Conservation (phyloP, 192 early-diverging fungal genomes). For the Glomus cerebriforme region DNA sequence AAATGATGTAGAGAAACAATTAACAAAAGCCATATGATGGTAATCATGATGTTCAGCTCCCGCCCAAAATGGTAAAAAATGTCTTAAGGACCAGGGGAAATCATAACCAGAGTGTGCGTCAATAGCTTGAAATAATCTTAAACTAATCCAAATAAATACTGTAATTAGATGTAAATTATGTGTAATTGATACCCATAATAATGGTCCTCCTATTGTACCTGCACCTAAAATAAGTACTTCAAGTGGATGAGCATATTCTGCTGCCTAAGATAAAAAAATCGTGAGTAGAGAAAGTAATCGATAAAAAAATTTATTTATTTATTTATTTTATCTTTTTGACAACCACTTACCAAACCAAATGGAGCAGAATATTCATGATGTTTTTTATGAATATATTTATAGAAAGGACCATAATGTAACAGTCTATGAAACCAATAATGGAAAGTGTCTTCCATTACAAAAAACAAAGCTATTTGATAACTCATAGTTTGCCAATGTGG, state of each 20-base stretch:
- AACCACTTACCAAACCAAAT: conserved; percentile 63
- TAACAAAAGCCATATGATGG: conserved; percentile 83
- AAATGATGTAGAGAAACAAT: conserved; percentile 84
- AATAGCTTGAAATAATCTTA: conserved; percentile 80
- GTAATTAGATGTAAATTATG: conserved; percentile 79
- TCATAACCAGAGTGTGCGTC: conserved; percentile 93
- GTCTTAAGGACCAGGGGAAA: conserved; percentile 91
- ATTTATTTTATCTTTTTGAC: not conserved
- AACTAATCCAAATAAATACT: conserved; percentile 82
- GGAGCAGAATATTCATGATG: conserved; percentile 93
- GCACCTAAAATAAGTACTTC: conserved; percentile 85
- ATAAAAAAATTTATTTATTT: not conserved
- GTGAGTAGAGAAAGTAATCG: too few species aligned
- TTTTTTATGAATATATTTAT: conserved; percentile 91
- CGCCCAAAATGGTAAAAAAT: conserved; percentile 87
- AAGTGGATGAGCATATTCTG: conserved; percentile 89
- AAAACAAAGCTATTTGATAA: conserved; percentile 70
- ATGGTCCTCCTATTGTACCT: conserved; percentile 80
- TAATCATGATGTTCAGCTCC: conserved; percentile 94
- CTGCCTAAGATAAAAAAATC: conserved; percentile 46
- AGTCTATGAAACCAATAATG: conserved; percentile 91
- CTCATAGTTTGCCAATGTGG: conserved; percentile 69
- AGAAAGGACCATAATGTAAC: conserved; percentile 85
- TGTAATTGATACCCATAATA: conserved; percentile 67
- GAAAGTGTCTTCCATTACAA: conserved; percentile 87